Conservation (phyloP, 225 moss, liverwort and hornwort species). For the Pseudoscleropodium purum region DNA sequence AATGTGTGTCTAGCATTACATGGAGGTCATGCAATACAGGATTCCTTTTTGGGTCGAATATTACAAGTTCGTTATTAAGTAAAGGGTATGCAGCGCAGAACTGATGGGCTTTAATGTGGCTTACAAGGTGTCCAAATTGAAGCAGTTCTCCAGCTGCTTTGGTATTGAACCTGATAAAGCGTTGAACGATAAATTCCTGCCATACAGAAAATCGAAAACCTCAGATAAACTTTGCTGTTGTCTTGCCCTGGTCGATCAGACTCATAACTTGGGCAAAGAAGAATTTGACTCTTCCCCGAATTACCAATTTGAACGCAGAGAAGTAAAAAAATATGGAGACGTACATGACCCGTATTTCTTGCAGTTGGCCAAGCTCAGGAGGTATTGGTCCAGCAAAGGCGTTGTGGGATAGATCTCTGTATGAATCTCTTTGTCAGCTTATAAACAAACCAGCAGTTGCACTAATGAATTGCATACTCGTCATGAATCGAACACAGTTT, state of each 20-base stretch:
- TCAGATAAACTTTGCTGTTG: background rate
- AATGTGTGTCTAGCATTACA: background rate
- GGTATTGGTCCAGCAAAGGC: constrained; percentile 53
- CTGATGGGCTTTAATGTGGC: background rate
- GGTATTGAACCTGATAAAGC: constrained; percentile 60
- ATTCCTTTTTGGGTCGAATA: background rate
- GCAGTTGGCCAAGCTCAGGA: constrained; percentile 55
- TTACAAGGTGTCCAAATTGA: constrained; percentile 48
- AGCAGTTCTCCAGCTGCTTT: constrained; percentile 58
- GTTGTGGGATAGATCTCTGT: constrained; percentile 64
- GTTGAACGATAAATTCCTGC: constrained; percentile 69
- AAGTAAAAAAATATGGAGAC: background rate
- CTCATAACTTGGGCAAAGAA: background rate
- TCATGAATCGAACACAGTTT: background rate
- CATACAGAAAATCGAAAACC: background rate
- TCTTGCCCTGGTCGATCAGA: background rate
- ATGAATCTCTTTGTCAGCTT: background rate
- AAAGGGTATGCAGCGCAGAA: background rate
- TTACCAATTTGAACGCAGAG: background rate
- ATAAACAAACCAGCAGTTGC: background rate
- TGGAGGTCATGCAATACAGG: background rate
- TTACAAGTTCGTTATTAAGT: background rate
- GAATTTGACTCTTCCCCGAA: background rate
- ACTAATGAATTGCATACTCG: background rate
- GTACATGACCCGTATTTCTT: constrained; percentile 59